phyloP scores from a whole-genome alignment of 495 filamentous ascomycete species.

The Aspergillus conjunctus region DNA sequence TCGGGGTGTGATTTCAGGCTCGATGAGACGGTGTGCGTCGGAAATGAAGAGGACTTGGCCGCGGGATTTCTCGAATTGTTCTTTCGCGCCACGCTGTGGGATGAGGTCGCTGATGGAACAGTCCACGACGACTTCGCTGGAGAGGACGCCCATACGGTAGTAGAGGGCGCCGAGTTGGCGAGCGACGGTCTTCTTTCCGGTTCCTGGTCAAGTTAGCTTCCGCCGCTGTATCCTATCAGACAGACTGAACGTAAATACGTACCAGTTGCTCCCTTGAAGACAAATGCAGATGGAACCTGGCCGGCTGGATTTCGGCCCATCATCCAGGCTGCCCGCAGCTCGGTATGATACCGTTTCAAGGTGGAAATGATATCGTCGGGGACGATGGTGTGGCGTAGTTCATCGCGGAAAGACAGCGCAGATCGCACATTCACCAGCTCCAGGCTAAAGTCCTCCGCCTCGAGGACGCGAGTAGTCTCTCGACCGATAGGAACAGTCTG shows the following conservation, averaged over 20 bases:
- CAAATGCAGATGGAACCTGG: slow-evolving; percentile 17
- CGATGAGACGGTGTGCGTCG: slow-evolving; percentile 65
- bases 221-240: no score
- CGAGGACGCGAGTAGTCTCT: slow-evolving; percentile 16
- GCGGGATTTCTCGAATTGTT: slow-evolving; percentile 58
- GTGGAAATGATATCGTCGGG: slow-evolving; percentile 23
- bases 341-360: slow-evolving; percentile 23
- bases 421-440: slow-evolving; percentile 11
- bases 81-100: slow-evolving; percentile 53
- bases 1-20: slow-evolving; percentile 50
- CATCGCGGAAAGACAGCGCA: slow-evolving; percentile 19
- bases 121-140: slow-evolving; percentile 37
- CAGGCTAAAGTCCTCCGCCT: slow-evolving; percentile 22
- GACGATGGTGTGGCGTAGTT: slow-evolving; percentile 22
- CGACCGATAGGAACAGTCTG: slow-evolving; percentile 5
- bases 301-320: slow-evolving; percentile 17
- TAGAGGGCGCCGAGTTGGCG: slow-evolving; percentile 30
- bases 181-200: slow-evolving; percentile 53
- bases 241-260: background rate
- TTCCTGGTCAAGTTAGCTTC: slow-evolving; percentile 28
- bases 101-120: slow-evolving; percentile 44
- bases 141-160: slow-evolving; percentile 44
- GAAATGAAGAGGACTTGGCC: slow-evolving; percentile 70
- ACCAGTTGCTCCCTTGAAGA: slow-evolving; percentile 28
- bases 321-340: slow-evolving; percentile 21